Conservation (phyloP, 139 green algal species). For the Micractinium sp. region DNA sequence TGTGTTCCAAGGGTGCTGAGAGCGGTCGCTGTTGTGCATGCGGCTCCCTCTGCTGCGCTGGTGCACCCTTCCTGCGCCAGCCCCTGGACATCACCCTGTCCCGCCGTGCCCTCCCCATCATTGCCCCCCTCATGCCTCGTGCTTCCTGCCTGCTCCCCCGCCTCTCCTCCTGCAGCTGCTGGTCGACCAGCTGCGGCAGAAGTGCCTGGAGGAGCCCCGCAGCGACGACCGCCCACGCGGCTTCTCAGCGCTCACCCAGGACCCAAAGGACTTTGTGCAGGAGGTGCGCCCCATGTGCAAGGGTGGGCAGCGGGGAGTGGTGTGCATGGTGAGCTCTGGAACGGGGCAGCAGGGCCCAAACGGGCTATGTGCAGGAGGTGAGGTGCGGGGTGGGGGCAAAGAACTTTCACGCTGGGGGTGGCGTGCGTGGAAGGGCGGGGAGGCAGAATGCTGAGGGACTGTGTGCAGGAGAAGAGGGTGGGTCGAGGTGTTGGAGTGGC, state of each 20-base stretch:
- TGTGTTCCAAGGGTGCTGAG: not conserved
- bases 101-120: not conserved
- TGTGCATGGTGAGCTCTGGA: not conserved
- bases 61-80: too few species aligned
- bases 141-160: too few species aligned
- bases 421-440: too few species aligned
- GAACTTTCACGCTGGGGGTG: too few species aligned
- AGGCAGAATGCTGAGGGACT: too few species aligned
- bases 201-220: slow-evolving; percentile 75
- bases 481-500: too few species aligned
- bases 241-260: slow-evolving; percentile 76
- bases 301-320: not conserved
- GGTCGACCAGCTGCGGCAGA: slow-evolving; percentile 81
- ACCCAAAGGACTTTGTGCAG: slow-evolving; percentile 65
- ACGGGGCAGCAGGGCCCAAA: slow-evolving; percentile 49
- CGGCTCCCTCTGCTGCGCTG: not conserved
- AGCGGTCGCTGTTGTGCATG: not conserved
- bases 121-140: not conserved
- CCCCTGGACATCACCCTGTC: not conserved
- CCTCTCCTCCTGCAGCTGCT: slow-evolving; percentile 51
- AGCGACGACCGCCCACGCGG: slow-evolving; percentile 28
- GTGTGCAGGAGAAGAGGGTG: too few species aligned
- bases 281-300: slow-evolving; percentile 14
- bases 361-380: slow-evolving; percentile 58
- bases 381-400: not conserved